phyloP scores from a whole-genome alignment of 2,329 filamentous ascomycete species.

The Colletotrichum sp. region DNA sequence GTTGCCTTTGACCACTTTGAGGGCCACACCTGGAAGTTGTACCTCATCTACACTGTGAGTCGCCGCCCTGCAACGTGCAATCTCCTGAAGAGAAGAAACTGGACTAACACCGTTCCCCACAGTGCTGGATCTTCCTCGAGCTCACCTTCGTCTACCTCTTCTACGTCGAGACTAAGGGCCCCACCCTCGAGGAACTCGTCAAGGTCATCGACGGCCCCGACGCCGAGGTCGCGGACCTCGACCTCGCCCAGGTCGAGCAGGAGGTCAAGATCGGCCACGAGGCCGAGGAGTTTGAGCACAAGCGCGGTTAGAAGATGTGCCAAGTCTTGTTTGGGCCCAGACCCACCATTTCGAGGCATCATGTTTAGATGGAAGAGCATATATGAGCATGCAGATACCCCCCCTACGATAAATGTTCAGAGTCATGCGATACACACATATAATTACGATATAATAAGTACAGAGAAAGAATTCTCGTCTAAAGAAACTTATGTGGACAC shows the following conservation, averaged over 20 bases:
- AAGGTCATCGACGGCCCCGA: constrained; percentile 70
- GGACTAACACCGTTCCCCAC: not conserved
- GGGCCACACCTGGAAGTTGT: constrained; percentile 56
- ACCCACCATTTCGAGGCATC: not conserved
- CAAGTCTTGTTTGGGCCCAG: not conserved
- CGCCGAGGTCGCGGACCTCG: constrained; percentile 51
- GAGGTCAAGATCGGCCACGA: constrained; percentile 29
- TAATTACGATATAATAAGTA: not conserved
- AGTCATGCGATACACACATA: not conserved
- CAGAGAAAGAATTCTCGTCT: not conserved
- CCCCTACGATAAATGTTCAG: not conserved
- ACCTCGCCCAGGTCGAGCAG: constrained; percentile 51
- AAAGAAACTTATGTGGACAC: not conserved
- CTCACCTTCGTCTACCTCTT: constrained; percentile 60
- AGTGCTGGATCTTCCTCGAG: constrained; percentile 58
- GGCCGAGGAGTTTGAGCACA: constrained; percentile 17
- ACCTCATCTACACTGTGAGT: constrained; percentile 60
- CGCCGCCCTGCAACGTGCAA: not conserved
- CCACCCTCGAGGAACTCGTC: constrained; percentile 70
- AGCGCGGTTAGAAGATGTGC: constrained; percentile 2
- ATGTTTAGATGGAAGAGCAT: not conserved
- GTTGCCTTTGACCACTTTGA: constrained; percentile 54
- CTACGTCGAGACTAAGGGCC: constrained; percentile 66
- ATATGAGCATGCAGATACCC: constrained; percentile 15
- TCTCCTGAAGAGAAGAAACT: no score